Base-by-base conservation (phyloP, 192 early-diverging fungal species). In the Coemansia aciculifera region DNA sequence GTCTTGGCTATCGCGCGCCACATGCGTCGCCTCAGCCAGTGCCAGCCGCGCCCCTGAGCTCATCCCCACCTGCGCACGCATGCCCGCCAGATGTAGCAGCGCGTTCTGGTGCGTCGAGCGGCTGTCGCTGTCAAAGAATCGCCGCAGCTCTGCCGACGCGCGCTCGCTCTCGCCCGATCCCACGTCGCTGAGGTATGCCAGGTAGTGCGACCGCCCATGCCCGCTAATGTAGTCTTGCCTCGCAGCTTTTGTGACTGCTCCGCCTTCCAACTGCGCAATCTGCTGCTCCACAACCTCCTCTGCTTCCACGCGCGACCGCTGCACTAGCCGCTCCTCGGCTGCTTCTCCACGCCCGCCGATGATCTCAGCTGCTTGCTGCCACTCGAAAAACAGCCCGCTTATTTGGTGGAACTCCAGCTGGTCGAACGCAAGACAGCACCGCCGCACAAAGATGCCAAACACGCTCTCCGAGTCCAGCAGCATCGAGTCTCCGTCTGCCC, bases 351-450 rank as follows among this genome's bases (percentile, higher is more conserved):
- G 15, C 39, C 17, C 56, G 38, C 48, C 13, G 10, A 34, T 49
- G 21, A 52, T 8, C 2, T 13, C 54, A 59, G 36, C 27, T n/a
- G 75, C 75, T 5, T 31, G 62, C 7, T 24, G 56, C 36, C 71
- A 82, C 15, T 74, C 75, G 1, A 24, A 37, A 37, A 71, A 66
- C 27, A 83, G 61, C 43, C 5, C 11, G 44, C 66, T 60, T 7
- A 63, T 68, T 36, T 75, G 67, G 62, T 83, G 73, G 60, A 83
- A 83, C 67, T 83, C 81, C 34, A 83, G 66, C 67, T 75, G 81
- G 17, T 74, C 64, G 38, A 78, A 83, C 1, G 81, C 81, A 70
- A 83, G 44, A 12, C 63, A 64, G 42, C 81, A 83, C 27, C 81
- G 69, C 1, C 81, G 76, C 38, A 75, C 70, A 48, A 78, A 83